phyloP scores from a whole-genome alignment of 2,329 filamentous ascomycete species.

The Colletotrichum echinochloae region DNA sequence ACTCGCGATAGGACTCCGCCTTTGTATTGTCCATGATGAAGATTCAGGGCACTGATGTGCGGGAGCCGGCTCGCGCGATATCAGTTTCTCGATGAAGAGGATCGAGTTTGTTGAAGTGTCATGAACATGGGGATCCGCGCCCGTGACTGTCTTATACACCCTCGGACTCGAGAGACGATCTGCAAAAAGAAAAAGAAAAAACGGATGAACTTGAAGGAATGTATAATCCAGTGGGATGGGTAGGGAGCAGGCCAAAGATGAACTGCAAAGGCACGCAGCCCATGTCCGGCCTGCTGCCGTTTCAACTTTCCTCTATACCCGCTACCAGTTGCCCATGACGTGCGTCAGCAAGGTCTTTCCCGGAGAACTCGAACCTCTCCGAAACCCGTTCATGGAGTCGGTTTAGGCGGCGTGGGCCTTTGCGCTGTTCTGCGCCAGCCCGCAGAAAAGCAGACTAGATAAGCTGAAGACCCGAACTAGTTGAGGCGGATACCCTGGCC shows the following conservation, averaged over 20 bases:
- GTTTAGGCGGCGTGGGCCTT: background rate
- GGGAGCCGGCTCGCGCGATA: slow-evolving; percentile 26
- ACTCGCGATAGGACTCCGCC: slow-evolving; percentile 39
- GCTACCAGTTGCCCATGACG: background rate
- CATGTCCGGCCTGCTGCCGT: background rate
- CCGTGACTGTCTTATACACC: slow-evolving; percentile 12
- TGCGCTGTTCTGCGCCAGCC: slow-evolving; percentile 1
- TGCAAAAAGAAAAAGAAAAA: background rate
- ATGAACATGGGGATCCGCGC: background rate
- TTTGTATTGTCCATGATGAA: slow-evolving; percentile 41
- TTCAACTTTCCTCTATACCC: background rate
- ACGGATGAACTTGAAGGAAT: background rate
- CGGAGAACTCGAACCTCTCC: slow-evolving; percentile 32
- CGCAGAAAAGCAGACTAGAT: slow-evolving; percentile 18
- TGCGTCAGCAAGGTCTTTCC: slow-evolving; percentile 19
- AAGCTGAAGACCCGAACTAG: slow-evolving; percentile 9
- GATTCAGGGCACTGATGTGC: slow-evolving; percentile 12
- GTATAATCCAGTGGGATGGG: slow-evolving; percentile 8
- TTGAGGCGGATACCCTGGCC: background rate
- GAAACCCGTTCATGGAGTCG: slow-evolving; percentile 27
- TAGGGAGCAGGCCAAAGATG: slow-evolving; percentile 20
- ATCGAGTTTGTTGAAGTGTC: background rate
- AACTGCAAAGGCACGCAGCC: slow-evolving; percentile 17
- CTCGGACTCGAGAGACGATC: background rate
- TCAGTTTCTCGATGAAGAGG: background rate